Conservation (phyloP, 1,139 yeast genomes). For the Yamadazyma conglobata region DNA sequence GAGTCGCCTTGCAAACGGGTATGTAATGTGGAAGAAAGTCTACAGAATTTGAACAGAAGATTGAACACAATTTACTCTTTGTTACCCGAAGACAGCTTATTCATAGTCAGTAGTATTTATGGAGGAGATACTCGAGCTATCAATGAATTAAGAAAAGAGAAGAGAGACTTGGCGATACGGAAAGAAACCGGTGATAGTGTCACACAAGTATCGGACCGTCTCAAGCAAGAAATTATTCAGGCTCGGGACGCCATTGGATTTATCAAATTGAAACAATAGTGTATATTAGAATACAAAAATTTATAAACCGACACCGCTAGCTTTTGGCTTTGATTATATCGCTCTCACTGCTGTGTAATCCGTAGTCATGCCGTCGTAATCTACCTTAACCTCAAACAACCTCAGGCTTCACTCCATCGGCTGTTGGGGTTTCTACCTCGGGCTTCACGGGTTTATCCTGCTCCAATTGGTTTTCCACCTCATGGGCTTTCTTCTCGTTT, state of each 20-base stretch:
- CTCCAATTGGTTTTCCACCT: background rate
- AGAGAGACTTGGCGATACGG: too few relatives aligned
- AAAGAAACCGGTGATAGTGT: too few relatives aligned
- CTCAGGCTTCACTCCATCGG: too few relatives aligned
- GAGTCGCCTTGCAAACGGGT: constrained; percentile 13
- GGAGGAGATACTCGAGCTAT: constrained; percentile 44
- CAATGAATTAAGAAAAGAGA: constrained; percentile 1
- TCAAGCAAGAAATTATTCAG: background rate
- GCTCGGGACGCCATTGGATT: constrained; percentile 4
- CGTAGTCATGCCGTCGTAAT: too few relatives aligned
- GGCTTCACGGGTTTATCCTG: too few relatives aligned
- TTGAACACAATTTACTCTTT: constrained; percentile 46
- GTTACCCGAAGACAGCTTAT: constrained; percentile 56
- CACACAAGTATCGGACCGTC: too few relatives aligned
- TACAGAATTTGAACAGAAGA: constrained; percentile 37
- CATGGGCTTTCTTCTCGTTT: constrained; percentile 5
- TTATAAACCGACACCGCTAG: too few relatives aligned
- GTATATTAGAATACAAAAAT: too few relatives aligned
- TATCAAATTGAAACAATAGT: constrained; percentile 2
- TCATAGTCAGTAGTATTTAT: constrained; percentile 60
- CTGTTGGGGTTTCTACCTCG: too few relatives aligned
- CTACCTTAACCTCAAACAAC: too few relatives aligned
- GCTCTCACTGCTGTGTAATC: too few relatives aligned
- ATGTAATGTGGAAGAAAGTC: constrained; percentile 21
- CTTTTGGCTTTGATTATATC: too few relatives aligned